These are phyloP conservation scores for Boletales sp. DNA, from an alignment of 768 basidiomycete species.

Conservation along the genomic window DNA sequence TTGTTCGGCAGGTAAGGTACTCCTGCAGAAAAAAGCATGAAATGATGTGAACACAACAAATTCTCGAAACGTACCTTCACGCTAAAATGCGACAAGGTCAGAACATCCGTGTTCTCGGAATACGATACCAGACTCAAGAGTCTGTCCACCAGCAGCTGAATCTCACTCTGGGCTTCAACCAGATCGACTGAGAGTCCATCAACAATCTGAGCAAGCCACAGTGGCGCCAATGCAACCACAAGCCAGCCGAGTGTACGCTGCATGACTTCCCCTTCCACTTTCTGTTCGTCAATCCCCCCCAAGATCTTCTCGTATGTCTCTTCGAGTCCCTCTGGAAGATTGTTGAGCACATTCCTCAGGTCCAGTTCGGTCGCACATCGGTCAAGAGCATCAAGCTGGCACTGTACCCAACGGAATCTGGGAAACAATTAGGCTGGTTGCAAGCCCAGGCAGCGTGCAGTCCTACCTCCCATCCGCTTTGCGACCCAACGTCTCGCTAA, in stretches of 20 bases:
- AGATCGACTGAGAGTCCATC: background rate
- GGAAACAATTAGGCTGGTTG: background rate
- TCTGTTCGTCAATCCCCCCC: background rate
- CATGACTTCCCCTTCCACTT: background rate
- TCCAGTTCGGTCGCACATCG: background rate
- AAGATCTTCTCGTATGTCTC: background rate
- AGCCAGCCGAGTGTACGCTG: background rate
- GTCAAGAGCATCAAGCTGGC: background rate
- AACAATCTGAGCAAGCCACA: background rate
- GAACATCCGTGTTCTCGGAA: background rate
- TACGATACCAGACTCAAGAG: constrained; percentile 2
- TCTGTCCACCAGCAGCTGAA: background rate
- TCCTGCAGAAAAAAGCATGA: background rate
- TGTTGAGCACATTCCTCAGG: background rate
- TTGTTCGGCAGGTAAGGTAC: background rate
- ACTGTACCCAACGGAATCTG: background rate
- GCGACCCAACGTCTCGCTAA: background rate
- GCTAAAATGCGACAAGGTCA: constrained; percentile 6
- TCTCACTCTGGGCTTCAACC: no score
- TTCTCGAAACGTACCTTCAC: constrained; percentile 5
- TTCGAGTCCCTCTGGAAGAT: background rate
- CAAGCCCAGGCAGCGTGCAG: background rate
- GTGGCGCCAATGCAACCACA: background rate
- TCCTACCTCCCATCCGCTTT: background rate
- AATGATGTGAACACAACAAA: background rate